Base-by-base conservation (phyloP, 78 protist species). In the Polysphondylium violaceum region DNA sequence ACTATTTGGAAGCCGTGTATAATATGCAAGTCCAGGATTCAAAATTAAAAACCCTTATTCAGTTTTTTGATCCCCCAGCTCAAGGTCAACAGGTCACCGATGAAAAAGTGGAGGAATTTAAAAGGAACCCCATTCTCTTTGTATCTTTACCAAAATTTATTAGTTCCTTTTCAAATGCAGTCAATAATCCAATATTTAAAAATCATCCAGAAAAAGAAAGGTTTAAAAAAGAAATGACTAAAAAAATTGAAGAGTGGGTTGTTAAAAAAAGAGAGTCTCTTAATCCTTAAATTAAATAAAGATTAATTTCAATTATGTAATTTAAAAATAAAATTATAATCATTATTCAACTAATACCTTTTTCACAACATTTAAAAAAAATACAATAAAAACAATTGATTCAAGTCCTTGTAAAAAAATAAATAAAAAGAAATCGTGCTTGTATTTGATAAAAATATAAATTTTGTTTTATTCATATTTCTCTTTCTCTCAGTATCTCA, bases 71-170 rank as follows among this genome's bases (percentile, higher is more conserved):
- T 17, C 58, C 2, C 59, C 8, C 17, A 79, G 47, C 14, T 58
- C 17, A 58, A 25, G 1, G 21, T 0, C 11, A 47, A 53, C 21
- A 27, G 5, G 83, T 21, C 9, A 36, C 40, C 33, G 40, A 29
- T 1, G 83, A 58, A 3, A n/a, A 17, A 6, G 47, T 87, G 8
- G 33, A 74, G 63, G 19, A 56, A 12, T 87, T 44, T 19, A 61
- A 41, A 38, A 40, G 63, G 5, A 47, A 87, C 35, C 64, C 76
- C 12, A 11, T 87, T 1, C 38, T 44, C 11, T 25, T 87, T 0
- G 50, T 87, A 12, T 35, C 27, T 35, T 16, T 74, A 23, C 93
- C 93, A 33, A 69, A 87, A 44, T 87, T 87, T 31, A 87, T 87
- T 16, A 38, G 50, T 9, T 65, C 93, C 36, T 87, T 87, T 47